Conservation (phyloP, 2,329 filamentous ascomycete genomes). For the Neofusicoccum sp. region DNA sequence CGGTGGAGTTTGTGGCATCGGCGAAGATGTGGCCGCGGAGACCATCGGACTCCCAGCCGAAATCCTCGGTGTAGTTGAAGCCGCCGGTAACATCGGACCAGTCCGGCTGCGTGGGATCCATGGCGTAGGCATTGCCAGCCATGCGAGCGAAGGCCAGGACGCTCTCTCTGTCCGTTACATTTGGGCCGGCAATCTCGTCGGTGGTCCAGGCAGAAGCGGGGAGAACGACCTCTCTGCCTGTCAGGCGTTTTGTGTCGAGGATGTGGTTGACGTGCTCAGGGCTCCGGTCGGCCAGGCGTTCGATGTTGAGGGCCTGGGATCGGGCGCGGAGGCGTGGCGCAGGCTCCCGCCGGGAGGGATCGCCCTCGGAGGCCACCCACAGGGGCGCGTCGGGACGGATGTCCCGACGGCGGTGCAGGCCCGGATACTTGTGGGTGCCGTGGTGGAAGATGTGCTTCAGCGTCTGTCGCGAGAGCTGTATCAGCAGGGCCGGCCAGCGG, state of each 20-base stretch:
- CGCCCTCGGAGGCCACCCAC: conserved; percentile 62
- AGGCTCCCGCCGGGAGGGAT: conserved; percentile 35
- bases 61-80: conserved; percentile 84
- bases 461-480: conserved; percentile 36
- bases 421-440: conserved; percentile 71
- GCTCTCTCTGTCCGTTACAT: conserved; percentile 81
- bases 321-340: conserved; percentile 51
- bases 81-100: conserved; percentile 70
- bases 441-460: conserved; percentile 92
- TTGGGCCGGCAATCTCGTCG: conserved; percentile 74
- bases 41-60: conserved; percentile 89
- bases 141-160: conserved; percentile 83
- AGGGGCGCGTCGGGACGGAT: conserved; percentile 62
- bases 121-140: conserved; percentile 84
- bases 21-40: conserved; percentile 90
- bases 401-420: conserved; percentile 74
- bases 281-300: conserved; percentile 76
- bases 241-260: conserved; percentile 68
- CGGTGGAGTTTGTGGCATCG: conserved; percentile 78
- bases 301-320: conserved; percentile 67
- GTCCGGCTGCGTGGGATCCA: conserved; percentile 66
- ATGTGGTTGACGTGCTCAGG: conserved; percentile 75
- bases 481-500: conserved; percentile 22
- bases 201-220: conserved; percentile 69
- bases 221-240: conserved; percentile 65